Base-by-base conservation (phyloP, 2,329 filamentous ascomycete genomes). In the Lasiodiplodia citricola region DNA sequence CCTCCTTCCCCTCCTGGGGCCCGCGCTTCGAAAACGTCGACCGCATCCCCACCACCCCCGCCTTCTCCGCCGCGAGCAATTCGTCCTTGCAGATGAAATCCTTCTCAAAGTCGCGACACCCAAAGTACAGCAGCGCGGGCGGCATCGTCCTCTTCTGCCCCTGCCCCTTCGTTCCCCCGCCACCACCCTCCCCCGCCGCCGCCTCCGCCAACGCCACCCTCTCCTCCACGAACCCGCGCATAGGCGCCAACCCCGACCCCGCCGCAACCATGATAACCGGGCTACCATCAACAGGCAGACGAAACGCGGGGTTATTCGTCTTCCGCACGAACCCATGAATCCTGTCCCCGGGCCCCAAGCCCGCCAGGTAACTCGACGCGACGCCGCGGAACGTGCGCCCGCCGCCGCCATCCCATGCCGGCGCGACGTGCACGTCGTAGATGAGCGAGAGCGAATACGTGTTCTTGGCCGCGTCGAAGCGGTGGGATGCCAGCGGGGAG, bases 71-170 rank as follows among this genome's bases (percentile, higher is more conserved):
- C 3, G 90, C 68, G 1, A 3, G 80, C 74, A 91, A 75, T 74
- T 88, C 87, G 0, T 86, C 83, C 0, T 82, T 79, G 77, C 91
- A 91, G 1, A 91, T 74, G 63, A 86, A 84, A 71, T 91, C 89
- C 14, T 81, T 74, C 0, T 81, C 82, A 1, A 84, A 83, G 31
- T 82, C 76, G 3, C 87, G 85, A 74, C 88, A 91, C 2, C 89
- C 89, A 70, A 87, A 83, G 79, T 89, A 90, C 0, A 91, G 80
- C 23, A 91, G 67, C 0, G 88, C 87, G 0, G 85, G 86, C 0
- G 86, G 88, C 0, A 91, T 31, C 7, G 1, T 31, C 31, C 7
- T 2, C 31, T 1, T 10, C 31, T 31, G 31, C 1, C 31, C 31
- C 31, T 4, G 1, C 28, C 31, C 31, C 31, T 35, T 10, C 31